Evolutionary conservation across 257 asterid species (phyloP), one percentile per base, ranked within the genome.

Genomic region (Linderniella brevidens): DNA sequence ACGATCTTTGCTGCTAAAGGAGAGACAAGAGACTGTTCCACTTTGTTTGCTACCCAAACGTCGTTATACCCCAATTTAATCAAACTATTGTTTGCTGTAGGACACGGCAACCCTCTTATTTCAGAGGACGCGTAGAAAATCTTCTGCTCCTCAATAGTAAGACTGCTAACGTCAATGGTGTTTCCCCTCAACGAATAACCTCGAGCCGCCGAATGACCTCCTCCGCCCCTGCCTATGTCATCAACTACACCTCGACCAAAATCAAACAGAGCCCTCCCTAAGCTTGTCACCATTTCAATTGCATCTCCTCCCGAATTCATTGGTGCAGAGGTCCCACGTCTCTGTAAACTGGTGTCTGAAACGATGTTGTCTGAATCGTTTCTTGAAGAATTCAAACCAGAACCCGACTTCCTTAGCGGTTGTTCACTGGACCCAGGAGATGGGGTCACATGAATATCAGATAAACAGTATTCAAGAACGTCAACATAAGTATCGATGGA

Each of bases 171-270:
- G 47, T 59, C 62, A 51, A 65, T 64, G 41, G 39, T 48, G 20
- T 53, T 54, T 56, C 85, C 86, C 15, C 66, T 42, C 65, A 65
- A 11, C 19, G 56, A 58, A 67, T 64, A 61, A 63, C 78, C 69
- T 51, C 71, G 78, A 55, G 75, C 64, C 14, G 75, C 64, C 14
- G 75, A 68, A 52, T 90, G 72, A 52, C 67, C 78, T 57, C 67
- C 78, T 57, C 86, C 93, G 50, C 76, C 57, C 70, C 72, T 67
- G 43, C 97, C 92, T 64, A 87, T 75, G 69, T 87, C 97, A 75
- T 80, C 97, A 68, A 82, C 97, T 62, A 87, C 95, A 25, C 67
- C 95, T 48, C 95, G 92, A 39, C 97, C 92, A 66, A 87, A 74
- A 75, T 80, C 92, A 70, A 82, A 77, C 57, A 87, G 61, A 55